Evolutionary conservation across 805 yeast species (phyloP).

Genomic region (Saccharomycopsis javanensis): DNA sequence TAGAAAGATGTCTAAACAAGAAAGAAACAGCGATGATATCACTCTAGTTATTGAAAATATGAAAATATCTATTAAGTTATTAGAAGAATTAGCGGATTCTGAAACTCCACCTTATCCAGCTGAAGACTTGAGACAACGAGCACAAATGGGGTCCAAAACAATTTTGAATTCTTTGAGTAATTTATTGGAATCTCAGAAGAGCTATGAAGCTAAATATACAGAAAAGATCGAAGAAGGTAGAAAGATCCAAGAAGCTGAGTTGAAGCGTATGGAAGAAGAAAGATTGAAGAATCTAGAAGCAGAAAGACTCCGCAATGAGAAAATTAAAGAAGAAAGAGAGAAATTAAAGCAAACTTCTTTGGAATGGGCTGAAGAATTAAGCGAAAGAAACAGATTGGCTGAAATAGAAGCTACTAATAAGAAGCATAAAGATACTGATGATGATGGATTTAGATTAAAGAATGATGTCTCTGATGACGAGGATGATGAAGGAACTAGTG

Average conservation of each 20-base stretch:
- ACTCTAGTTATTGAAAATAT: slow-evolving; percentile 46
- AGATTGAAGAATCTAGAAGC: slow-evolving; percentile 41
- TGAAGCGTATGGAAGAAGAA: slow-evolving; percentile 36
- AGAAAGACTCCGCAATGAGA: slow-evolving; percentile 34
- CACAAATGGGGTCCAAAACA: slow-evolving; percentile 74
- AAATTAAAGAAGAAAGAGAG: slow-evolving; percentile 35
- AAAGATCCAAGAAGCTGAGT: slow-evolving; percentile 51
- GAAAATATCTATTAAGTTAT: slow-evolving; percentile 46
- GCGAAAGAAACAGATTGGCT: slow-evolving; percentile 31
- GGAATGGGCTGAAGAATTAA: slow-evolving; percentile 49
- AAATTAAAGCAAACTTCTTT: slow-evolving; percentile 47
- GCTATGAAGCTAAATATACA: slow-evolving; percentile 47
- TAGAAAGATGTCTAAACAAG: slow-evolving; percentile 47
- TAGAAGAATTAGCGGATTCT: slow-evolving; percentile 51
- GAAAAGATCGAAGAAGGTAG: slow-evolving; percentile 66
- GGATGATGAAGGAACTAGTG: slow-evolving; percentile 33
- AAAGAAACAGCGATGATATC: slow-evolving; percentile 56
- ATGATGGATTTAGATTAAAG: slow-evolving; percentile 29
- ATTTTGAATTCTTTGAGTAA: slow-evolving; percentile 62
- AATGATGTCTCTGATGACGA: slow-evolving; percentile 37
- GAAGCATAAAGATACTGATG: slow-evolving; percentile 22
- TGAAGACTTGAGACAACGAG: slow-evolving; percentile 74
- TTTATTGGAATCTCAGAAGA: slow-evolving; percentile 61
- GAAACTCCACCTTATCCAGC: slow-evolving; percentile 67
- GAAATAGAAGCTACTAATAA: slow-evolving; percentile 28